Evolutionary conservation across 83 land plant genomes (phyloP).

Genomic region (Diphasiastrum complanatum): DNA sequence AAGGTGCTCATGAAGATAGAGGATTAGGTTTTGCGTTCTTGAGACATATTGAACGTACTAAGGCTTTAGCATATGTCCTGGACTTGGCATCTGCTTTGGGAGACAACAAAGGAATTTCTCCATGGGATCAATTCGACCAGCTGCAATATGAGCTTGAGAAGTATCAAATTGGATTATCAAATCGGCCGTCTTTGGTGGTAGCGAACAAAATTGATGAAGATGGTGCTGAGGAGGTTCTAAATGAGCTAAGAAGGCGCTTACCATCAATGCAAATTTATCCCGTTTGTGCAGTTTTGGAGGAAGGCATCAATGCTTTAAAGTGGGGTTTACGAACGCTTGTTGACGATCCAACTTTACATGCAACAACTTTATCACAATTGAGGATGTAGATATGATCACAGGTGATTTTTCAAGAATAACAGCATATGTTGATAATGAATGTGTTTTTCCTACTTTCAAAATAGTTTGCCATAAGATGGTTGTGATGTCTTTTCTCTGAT

Average conservation of each 20-base stretch:
- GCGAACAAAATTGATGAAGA: conserved; percentile 86
- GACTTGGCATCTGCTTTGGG: conserved; percentile 72
- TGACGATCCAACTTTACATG: no score
- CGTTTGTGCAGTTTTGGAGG: conserved; percentile 82
- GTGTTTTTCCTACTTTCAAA: no score
- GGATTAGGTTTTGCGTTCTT: conserved; percentile 93
- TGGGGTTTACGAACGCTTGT: conserved; percentile 59
- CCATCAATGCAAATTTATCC: conserved; percentile 59
- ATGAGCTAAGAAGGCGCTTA: conserved; percentile 58
- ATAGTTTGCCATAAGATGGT: no score
- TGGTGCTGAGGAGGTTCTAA: conserved; percentile 54
- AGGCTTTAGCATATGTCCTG: conserved; percentile 81
- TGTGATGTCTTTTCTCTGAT: no score
- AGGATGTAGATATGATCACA: no score
- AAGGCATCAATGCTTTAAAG: conserved; percentile 67
- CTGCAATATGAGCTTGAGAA: conserved; percentile 64
- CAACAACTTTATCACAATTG: no score
- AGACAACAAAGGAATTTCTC: conserved; percentile 63
- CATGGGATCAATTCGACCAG: conserved; percentile 81
- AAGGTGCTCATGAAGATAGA: conserved; percentile 80
- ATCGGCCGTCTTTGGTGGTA: conserved; percentile 67
- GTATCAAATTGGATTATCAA: conserved; percentile 62
- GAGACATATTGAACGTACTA: conserved; percentile 92
- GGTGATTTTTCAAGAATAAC: no score
- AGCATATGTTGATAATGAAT: no score